A percentile compares a stretch with the other conserved stretches of the same genome.
phyloP scores from a whole-genome alignment of 2,329 filamentous ascomycete species.

The Ophiostoma sp. region DNA sequence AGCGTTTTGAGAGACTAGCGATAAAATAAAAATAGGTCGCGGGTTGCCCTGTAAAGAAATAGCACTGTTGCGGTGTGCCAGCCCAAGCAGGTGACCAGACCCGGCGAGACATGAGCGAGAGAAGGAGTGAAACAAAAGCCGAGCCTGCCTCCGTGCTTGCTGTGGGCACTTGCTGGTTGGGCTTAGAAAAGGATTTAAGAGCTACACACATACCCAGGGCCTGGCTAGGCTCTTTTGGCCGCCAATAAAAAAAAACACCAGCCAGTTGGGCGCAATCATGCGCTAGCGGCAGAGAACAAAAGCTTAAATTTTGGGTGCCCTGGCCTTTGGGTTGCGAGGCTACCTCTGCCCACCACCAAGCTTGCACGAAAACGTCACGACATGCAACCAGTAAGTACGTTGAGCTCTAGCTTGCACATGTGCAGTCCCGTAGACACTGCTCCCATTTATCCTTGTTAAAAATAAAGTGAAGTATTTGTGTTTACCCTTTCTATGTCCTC shows the following conservation, averaged over 20 bases:
- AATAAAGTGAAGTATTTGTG: background rate
- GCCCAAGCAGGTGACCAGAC: background rate
- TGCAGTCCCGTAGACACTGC: background rate
- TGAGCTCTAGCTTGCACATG: background rate
- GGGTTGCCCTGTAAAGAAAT: background rate
- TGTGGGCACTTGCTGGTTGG: background rate
- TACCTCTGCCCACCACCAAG: background rate
- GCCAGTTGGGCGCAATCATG: constrained; percentile 5
- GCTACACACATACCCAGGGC: too few species aligned
- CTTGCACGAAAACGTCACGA: background rate
- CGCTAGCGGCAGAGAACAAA: constrained; percentile 18
- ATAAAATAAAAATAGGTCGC: too few species aligned
- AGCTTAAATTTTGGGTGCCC: constrained; percentile 20
- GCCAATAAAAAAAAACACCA: background rate
- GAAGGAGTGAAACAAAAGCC: background rate
- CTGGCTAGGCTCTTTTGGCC: background rate
- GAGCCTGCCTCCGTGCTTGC: background rate
- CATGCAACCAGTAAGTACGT: background rate
- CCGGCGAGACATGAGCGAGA: background rate
- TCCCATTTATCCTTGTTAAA: background rate
- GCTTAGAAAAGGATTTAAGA: too few species aligned
- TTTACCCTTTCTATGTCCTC: constrained; percentile 17
- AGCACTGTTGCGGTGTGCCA: background rate
- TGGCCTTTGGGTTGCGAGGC: background rate
- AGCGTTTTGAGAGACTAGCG: too few species aligned